Conservation (phyloP, 768 basidiomycete species). For the Macrolepiota albuminosa region DNA sequence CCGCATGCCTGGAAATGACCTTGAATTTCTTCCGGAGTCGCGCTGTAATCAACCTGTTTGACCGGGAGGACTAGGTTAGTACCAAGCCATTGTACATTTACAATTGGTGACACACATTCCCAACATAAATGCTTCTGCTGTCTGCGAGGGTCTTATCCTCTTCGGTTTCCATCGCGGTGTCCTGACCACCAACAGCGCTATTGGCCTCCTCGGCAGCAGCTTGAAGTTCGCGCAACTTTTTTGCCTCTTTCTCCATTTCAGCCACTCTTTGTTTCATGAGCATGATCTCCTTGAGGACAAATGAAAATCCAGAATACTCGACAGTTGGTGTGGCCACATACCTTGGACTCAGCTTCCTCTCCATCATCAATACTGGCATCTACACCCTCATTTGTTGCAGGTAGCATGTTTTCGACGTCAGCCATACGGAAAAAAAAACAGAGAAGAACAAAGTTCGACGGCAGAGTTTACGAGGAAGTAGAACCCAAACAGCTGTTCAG, state of each 20-base stretch:
- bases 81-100: constrained; percentile 6
- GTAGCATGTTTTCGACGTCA: constrained; percentile 44
- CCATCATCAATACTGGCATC: constrained; percentile 48
- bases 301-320: constrained; percentile 12
- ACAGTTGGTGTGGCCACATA: constrained; percentile 17
- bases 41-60: constrained; percentile 88
- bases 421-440: constrained; percentile 31
- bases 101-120: constrained; percentile 68
- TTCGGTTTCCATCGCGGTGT: constrained; percentile 64
- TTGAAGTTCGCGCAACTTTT: constrained; percentile 82
- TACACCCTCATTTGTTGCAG: constrained; percentile 27
- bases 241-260: constrained; percentile 91
- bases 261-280: constrained; percentile 90
- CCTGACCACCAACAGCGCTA: constrained; percentile 41
- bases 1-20: constrained; percentile 96
- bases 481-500: constrained; percentile 13
- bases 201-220: constrained; percentile 65
- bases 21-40: constrained; percentile 98
- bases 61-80: background rate
- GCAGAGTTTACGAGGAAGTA: constrained; percentile 1
- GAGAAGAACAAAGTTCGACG: constrained; percentile 6
- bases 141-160: constrained; percentile 84
- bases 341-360: constrained; percentile 64
- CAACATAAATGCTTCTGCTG: constrained; percentile 86
- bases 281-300: constrained; percentile 64